Base-by-base conservation (phyloP, 768 basidiomycete genomes). In the Podaxis sp. region DNA sequence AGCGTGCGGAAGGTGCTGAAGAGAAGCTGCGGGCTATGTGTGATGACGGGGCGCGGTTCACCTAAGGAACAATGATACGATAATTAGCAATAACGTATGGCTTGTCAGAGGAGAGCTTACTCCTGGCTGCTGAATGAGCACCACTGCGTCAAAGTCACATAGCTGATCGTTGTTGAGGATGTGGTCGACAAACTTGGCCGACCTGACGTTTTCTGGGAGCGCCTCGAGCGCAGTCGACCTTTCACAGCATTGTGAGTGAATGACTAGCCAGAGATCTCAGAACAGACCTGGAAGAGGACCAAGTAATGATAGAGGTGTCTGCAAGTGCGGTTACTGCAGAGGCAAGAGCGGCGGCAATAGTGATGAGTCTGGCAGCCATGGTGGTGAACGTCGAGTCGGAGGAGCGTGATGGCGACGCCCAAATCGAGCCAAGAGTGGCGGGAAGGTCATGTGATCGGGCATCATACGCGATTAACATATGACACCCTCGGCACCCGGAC, bases 71-170 rank as follows among this genome's bases (percentile, higher is more conserved):
- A 39, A 61, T 11, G 15, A 7, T n/a, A 30, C 28, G 52, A 52
- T 24, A 28, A 26, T 28, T 46, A 48, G 17, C 28, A 15, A 58
- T 80, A 77, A 33, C 66, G 17, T 28, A 53, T 6, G 19, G 58
- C 46, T 8, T 84, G 76, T 5, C 83, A 73, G 22, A 92, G 83
- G 9, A 48, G 39, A 59, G 79, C 87, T 64, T 72, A 93, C 92
- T 24, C 90, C 89, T 9, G 87, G 84, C 57, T 93, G 91, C 65
- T 90, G 82, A 46, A 92, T 76, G 9, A 93, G 69, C 7, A 92
- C 77, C 12, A 94, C 71, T 33, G 86, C 85, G 68, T 90, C 88
- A 64, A 86, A 82, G 17, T 76, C 75, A 70, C 92, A 93, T 4
- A 90, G 59, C 59, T 80, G 79, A 1, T 78, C 77, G 42, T 74